These are phyloP conservation scores for Handroanthus guayacan DNA, from an alignment of 257 asterid genomes.

Conservation along the genomic window DNA sequence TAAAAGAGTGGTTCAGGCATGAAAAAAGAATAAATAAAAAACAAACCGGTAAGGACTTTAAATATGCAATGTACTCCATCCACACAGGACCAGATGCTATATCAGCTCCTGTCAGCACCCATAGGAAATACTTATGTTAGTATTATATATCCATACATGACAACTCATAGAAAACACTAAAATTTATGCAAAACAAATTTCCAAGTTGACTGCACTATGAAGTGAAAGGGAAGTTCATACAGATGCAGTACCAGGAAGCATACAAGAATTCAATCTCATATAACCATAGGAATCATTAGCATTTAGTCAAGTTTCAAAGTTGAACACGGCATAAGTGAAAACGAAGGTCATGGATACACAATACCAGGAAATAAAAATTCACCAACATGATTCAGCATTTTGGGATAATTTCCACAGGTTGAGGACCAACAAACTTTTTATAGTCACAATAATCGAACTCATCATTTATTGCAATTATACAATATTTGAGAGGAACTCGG, in stretches of 20 bases:
- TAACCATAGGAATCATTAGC: too few relatives aligned
- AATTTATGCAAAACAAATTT: conserved; percentile 9
- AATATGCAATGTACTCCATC: conserved; percentile 90
- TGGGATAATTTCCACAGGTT: background rate
- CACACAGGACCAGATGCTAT: conserved; percentile 94
- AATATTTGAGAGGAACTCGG: background rate
- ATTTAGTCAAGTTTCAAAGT: background rate
- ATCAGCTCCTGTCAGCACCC: conserved; percentile 77
- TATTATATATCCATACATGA: too few relatives aligned
- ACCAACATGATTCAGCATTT: conserved; percentile 6
- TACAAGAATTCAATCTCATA: background rate
- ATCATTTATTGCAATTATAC: background rate
- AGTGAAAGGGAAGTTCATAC: conserved; percentile 7
- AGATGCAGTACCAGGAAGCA: conserved; percentile 7
- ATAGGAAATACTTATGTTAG: background rate
- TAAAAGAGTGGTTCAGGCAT: conserved; percentile 23
- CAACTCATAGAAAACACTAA: background rate
- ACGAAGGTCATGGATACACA: background rate
- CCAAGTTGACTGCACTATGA: background rate
- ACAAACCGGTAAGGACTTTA: conserved; percentile 87
- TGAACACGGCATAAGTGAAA: background rate
- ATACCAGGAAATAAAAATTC: background rate
- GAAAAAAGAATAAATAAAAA: conserved; percentile 27
- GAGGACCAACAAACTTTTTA: background rate
- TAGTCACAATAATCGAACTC: background rate